Conservation (phyloP, 2,329 filamentous ascomycete species). For the Scleromitrula shiraiana region DNA sequence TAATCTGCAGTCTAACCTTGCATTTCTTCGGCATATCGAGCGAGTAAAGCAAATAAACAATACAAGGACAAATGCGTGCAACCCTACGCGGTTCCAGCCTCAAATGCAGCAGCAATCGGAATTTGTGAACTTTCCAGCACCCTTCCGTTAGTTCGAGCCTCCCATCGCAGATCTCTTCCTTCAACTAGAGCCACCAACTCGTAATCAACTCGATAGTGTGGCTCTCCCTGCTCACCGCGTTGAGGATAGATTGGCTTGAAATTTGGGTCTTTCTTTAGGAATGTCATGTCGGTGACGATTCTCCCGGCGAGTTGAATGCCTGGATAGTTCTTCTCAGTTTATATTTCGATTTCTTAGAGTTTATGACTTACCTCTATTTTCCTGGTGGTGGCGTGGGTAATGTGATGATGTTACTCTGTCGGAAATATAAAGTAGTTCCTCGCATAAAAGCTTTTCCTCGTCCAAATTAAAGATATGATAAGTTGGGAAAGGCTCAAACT, state of each 20-base stretch:
- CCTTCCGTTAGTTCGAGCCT: too few species aligned
- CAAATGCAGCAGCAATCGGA: too few species aligned
- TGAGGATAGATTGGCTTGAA: slow-evolving; percentile 6
- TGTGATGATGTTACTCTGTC: slow-evolving; percentile 11
- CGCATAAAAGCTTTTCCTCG: slow-evolving; percentile 11
- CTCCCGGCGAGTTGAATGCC: slow-evolving; percentile 14
- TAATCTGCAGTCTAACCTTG: too few species aligned
- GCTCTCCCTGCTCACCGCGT: background rate
- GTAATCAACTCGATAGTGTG: slow-evolving; percentile 14
- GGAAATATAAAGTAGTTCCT: slow-evolving; percentile 17
- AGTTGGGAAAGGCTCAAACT: slow-evolving; percentile 4
- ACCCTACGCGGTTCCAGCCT: too few species aligned
- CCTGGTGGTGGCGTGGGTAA: slow-evolving; percentile 2
- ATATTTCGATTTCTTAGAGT: too few species aligned
- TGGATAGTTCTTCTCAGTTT: background rate
- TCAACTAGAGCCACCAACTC: slow-evolving; percentile 16
- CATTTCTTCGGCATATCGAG: too few species aligned
- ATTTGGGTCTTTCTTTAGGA: slow-evolving; percentile 10
- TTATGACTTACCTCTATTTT: slow-evolving; percentile 11
- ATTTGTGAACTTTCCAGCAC: too few species aligned
- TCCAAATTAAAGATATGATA: slow-evolving; percentile 12
- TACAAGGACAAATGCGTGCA: too few species aligned
- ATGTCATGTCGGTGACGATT: slow-evolving; percentile 17
- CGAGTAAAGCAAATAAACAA: too few species aligned
- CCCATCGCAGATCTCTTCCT: slow-evolving; percentile 16